Base-by-base conservation (phyloP, 345 rosid species). In the Eucalyptus viminalis region DNA sequence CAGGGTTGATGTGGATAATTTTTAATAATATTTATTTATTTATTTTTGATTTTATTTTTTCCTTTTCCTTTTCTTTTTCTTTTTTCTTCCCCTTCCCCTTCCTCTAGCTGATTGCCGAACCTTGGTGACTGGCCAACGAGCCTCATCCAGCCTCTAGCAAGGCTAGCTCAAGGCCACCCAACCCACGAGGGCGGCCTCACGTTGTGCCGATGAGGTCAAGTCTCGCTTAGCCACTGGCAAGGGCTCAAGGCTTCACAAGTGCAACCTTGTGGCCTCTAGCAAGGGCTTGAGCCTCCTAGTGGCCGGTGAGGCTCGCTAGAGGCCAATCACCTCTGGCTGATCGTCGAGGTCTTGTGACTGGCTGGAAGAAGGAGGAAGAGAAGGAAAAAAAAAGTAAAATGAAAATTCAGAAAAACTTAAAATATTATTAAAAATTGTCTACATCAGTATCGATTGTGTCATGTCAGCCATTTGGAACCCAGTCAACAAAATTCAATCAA, bases 361-460 rank as follows among this genome's bases (percentile, higher is more conserved):
- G 53, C 19, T 1, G n/a, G n/a, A n/a, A 0, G 53, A 50, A 50
- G 3, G 53, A 50, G 19, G 19, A 50, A 7, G 8, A 50, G 3
- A 50, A 50, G 53, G 17, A 49, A 49, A 49, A 49, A 1, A 2
- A 14, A 2, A 50, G 15, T 0, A 2, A 50, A 50, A 50, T 6
- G 19, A 50, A 50, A 50, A 50, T 50, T 15, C 0, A 1, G 1
- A 50, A 50, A 50, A 50, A 14, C 0, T 15, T 6, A 50, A 50
- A 50, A 1, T 50, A 50, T 2, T 50, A 50, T 50, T 50, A 50
- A 50, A 50, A 50, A 50, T 14, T 50, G 1, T 6, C 7, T 0
- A 50, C 1, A 0, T 14, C 7, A 14, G 3, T 3, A 50, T 0
- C 1, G 0, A 15, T 14, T 3, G 0, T 15, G 1, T 1, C 7